Evolutionary conservation across 805 yeast genomes (phyloP), one percentile per base, ranked within the genome.

Genomic region (Schwanniomyces polymorphus): DNA sequence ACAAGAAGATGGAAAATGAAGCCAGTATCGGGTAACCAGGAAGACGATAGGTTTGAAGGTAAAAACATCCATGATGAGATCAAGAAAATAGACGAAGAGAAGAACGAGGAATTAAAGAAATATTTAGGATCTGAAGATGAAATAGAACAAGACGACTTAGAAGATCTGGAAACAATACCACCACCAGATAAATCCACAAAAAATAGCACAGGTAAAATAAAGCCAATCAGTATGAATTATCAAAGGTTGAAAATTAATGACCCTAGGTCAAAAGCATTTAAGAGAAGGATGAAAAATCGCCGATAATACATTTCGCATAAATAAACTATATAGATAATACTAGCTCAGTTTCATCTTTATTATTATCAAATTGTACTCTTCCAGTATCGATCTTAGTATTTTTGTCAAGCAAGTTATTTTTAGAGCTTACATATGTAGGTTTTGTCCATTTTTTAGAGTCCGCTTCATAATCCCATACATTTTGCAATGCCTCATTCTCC

Each of bases 381-480:
- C 18, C 23, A n/a, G 21, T 37, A 29, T 9, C 27, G 16, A 42
- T 7, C 27, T 25, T 6, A 29, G 38, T 7, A 33, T 37, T 12
- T 42, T 50, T 17, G 11, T 34, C 3, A 16, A 31, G 4, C n/a
- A n/a, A 5, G n/a, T 23, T 38, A 18, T 23, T 38, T 17, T 3
- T 38, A 11, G 29, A 41, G 25, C 28, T 29, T 9, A 46, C 31
- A 8, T 31, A 38, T 11, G 63, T 63, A 0, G 86, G 85, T 44
- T 74, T 78, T 42, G 70, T 75, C 82, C 88, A 85, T 56, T 75
- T 80, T 9, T 66, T 50, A 27, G 67, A 60, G 48, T 86, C 88
- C 40, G 69, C 67, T 46, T 79, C 78, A 55, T 70, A 78, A 57
- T 87, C 88, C 89, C 91, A 87, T 1, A 72, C 62, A 25, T 70